Base-by-base conservation (phyloP, 495 filamentous ascomycete species). In the Cercophora sp. region DNA sequence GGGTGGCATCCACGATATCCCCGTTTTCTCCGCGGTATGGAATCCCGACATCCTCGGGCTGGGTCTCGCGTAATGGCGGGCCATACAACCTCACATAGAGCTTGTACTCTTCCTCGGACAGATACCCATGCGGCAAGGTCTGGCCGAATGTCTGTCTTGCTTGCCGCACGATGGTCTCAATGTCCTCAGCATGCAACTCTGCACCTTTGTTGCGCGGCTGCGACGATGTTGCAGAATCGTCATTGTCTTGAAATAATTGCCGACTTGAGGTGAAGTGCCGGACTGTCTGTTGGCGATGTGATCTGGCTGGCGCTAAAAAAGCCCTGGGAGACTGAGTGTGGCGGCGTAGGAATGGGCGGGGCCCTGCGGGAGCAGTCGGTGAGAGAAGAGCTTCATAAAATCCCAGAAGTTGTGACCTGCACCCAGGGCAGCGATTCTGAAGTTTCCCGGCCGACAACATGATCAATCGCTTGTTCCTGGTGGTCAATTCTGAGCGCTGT, bases 31-130 rank as follows among this genome's bases (percentile, higher is more conserved):
- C 61, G 1, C 62, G 57, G 5, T 59, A 67, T 5, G 76, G 64
- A 56, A 80, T 73, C 9, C 71, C 77, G 5, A 83, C 70, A 66
- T 88, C 84, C 31, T 80, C 78, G 8, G 76, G 71, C 25, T 56
- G 66, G 5, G 81, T 81, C 34, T 78, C 78, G 43, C 74, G 74
- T 56, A 77, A 64, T 20, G 78, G 89, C 55, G 71, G 77, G 1
- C 92, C 93, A 69, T 91, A 97, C 8, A 96, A 70, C 51, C 89
- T 78, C 51, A 85, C 83, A 62, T 96, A 97, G 1, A 96, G 61
- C 34, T 70, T 69, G 39, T 86, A 84, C 63, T 95, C 91, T 24
- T 84, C 76, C 4, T 76, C 73, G 13, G 79, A 78, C 37, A 98
- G 65, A 50, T 86, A 79, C 13, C 79, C 84, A n/a, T 83, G 77